These are phyloP conservation scores for Galerina marginata DNA, from an alignment of 768 basidiomycete species.

Conservation along the genomic window DNA sequence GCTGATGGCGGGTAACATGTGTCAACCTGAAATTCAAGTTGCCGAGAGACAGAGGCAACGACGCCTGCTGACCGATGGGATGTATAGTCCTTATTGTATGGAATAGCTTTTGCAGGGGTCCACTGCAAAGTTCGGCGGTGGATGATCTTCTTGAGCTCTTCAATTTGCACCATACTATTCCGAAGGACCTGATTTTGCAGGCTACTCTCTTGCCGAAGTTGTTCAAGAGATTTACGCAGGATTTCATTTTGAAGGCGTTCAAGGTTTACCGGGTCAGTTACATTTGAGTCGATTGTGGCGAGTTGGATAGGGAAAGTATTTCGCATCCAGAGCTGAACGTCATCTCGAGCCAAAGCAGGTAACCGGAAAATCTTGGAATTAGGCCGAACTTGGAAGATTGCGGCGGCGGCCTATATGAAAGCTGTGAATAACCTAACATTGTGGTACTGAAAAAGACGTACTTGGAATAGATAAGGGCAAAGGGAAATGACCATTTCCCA, in stretches of 20 bases:
- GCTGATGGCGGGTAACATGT: too few relatives aligned
- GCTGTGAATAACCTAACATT: neutral
- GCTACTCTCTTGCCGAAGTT: neutral
- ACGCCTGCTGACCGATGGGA: too few relatives aligned
- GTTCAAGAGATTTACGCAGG: neutral
- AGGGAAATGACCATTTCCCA: constrained; percentile 4
- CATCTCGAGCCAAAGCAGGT: neutral
- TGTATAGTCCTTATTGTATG: too few relatives aligned
- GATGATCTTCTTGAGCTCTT: neutral
- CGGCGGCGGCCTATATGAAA: neutral
- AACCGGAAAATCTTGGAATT: neutral
- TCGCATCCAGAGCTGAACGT: neutral
- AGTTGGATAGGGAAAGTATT: neutral
- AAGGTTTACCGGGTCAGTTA: neutral
- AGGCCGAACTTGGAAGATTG: neutral
- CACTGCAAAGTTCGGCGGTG: neutral
- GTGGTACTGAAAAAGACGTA: neutral
- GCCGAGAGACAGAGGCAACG: too few relatives aligned
- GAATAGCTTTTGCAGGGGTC: neutral
- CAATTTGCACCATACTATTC: neutral
- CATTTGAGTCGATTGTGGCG: neutral
- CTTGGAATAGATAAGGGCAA: neutral
- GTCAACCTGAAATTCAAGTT: too few relatives aligned
- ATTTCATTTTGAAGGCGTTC: neutral
- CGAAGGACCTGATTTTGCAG: neutral